phyloP scores from a whole-genome alignment of 2,329 filamentous ascomycete species.

The Penicillium sp. region DNA sequence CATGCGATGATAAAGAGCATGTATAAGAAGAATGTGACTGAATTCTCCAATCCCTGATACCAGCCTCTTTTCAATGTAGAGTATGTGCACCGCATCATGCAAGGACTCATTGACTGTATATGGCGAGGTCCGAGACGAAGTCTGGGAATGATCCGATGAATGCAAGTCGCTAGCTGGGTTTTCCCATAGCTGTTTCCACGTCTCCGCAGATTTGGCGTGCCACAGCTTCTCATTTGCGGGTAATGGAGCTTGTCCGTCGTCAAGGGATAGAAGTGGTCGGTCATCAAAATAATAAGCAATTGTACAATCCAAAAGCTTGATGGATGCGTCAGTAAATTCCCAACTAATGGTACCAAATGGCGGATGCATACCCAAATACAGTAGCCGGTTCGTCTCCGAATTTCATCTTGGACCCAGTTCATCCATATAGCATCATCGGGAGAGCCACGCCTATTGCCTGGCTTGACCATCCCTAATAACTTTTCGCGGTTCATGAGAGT shows the following conservation, averaged over 20 bases:
- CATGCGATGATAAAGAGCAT: slow-evolving; percentile 51
- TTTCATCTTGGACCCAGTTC: slow-evolving; percentile 41
- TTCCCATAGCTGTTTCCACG: slow-evolving; percentile 33
- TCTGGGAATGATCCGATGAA: neutral
- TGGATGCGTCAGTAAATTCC: neutral
- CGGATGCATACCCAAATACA: slow-evolving; percentile 42
- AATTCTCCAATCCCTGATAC: slow-evolving; percentile 49
- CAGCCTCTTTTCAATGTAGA: slow-evolving; percentile 53
- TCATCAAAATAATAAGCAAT: slow-evolving; percentile 40
- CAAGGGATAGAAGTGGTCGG: slow-evolving; percentile 37
- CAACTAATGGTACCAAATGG: neutral
- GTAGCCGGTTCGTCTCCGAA: slow-evolving; percentile 41
- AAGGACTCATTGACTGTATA: slow-evolving; percentile 36
- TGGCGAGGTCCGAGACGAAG: neutral
- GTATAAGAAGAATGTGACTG: slow-evolving; percentile 50
- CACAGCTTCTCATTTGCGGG: slow-evolving; percentile 45
- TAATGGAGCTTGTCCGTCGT: slow-evolving; percentile 42
- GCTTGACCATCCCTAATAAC: slow-evolving; percentile 22
- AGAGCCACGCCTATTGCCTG: slow-evolving; percentile 4
- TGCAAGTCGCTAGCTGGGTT: slow-evolving; percentile 21
- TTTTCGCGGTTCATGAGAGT: slow-evolving; percentile 22
- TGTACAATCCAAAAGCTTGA: slow-evolving; percentile 45
- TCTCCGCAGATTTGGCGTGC: slow-evolving; percentile 36
- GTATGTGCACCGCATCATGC: slow-evolving; percentile 43
- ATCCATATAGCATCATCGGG: slow-evolving; percentile 30